Evolutionary conservation across 2,329 filamentous ascomycete species (phyloP).

Genomic region (Fonsecaea nubica): DNA sequence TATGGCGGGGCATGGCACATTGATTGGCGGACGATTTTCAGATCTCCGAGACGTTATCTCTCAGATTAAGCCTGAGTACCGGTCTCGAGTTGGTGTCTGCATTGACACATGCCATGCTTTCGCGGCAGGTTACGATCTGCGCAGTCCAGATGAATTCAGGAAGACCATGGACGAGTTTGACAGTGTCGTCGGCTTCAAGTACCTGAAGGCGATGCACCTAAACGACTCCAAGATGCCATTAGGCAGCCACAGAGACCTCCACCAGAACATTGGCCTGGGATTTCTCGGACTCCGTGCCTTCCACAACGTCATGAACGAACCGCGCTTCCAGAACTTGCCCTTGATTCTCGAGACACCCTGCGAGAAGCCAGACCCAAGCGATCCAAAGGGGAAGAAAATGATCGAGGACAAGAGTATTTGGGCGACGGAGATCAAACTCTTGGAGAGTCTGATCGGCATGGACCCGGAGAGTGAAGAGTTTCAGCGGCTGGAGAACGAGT

Average conservation of each 20-base stretch:
- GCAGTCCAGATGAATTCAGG: conserved; percentile 74
- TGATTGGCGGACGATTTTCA: conserved; percentile 83
- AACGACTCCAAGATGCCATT: conserved; percentile 96
- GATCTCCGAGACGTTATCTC: conserved; percentile 86
- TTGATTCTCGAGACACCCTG: conserved; percentile 98
- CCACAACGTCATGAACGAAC: conserved; percentile 86
- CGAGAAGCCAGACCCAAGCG: conserved; percentile 64
- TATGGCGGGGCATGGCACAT: conserved; percentile 89
- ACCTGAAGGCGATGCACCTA: conserved; percentile 84
- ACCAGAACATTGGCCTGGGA: conserved; percentile 95
- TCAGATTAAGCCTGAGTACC: conserved; percentile 72
- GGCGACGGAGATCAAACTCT: conserved; percentile 91
- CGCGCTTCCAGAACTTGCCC: conserved; percentile 75
- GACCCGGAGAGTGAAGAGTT: conserved; percentile 79
- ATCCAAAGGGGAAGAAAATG: conserved; percentile 38
- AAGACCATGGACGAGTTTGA: conserved; percentile 79
- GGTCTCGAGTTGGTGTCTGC: conserved; percentile 86
- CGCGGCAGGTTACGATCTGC: conserved; percentile 89
- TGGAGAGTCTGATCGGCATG: conserved; percentile 87
- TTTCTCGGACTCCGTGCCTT: conserved; percentile 91
- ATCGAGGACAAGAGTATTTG: conserved; percentile 80
- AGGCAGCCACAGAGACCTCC: conserved; percentile 80
- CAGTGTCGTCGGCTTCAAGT: conserved; percentile 74
- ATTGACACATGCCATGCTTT: conserved; percentile 97
- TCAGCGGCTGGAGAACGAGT: conserved; percentile 64